These are phyloP conservation scores for Cinchona pubescens DNA, from an alignment of 257 asterid genomes.

Conservation along the genomic window DNA sequence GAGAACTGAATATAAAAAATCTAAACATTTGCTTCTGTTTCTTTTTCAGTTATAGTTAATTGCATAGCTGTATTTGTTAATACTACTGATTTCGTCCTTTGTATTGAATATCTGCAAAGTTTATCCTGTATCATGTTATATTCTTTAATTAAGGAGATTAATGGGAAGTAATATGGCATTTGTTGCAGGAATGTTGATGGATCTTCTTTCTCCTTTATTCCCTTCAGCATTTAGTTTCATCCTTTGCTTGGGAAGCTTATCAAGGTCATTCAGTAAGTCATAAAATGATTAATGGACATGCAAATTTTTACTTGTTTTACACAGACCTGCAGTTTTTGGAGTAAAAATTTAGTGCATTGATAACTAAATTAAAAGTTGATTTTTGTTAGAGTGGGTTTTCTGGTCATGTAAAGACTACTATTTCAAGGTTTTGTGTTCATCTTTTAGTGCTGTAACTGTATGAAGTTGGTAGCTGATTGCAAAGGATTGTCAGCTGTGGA, in stretches of 20 bases:
- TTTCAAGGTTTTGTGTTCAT: too few species aligned
- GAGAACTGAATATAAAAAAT: neutral
- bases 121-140: neutral
- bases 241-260: constrained; percentile 92
- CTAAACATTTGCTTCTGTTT: neutral
- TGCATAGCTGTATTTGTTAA: neutral
- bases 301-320: neutral
- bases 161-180: constrained; percentile 16
- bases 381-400: too few species aligned
- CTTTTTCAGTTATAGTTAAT: neutral
- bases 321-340: neutral
- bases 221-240: constrained; percentile 85
- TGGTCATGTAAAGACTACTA: too few species aligned
- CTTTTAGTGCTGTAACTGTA: too few species aligned
- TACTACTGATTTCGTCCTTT: neutral
- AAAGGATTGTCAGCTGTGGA: too few species aligned
- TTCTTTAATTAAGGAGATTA: neutral
- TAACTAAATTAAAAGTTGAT: too few species aligned
- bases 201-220: constrained; percentile 87
- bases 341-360: neutral
- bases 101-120: neutral
- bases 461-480: too few species aligned
- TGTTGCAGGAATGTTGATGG: constrained; percentile 96
- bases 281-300: neutral
- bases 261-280: constrained; percentile 93